These are phyloP conservation scores for Fusarium udum DNA, from an alignment of 2,329 filamentous ascomycete species.

Conservation along the genomic window DNA sequence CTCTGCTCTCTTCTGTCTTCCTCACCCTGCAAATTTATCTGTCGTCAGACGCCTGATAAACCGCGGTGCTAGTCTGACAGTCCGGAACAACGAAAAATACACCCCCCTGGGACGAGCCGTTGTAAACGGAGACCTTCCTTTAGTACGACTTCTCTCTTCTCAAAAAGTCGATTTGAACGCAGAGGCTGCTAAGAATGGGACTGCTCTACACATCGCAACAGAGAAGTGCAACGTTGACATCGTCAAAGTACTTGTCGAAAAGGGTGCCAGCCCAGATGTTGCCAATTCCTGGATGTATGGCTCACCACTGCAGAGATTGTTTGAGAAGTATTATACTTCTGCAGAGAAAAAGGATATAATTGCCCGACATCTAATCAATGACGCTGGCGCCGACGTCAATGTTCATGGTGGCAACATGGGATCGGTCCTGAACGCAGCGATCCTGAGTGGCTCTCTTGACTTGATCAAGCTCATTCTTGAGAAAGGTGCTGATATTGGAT, in stretches of 20 bases:
- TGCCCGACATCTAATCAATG: not conserved
- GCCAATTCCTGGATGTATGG: not conserved
- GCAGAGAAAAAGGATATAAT: not conserved
- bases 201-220: not conserved
- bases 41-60: not conserved
- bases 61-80: not conserved
- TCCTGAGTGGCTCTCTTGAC: not conserved
- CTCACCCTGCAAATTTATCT: not conserved
- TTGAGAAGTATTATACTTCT: not conserved
- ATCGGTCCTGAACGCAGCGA: not conserved
- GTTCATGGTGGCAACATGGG: not conserved
- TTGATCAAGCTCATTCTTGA: not conserved
- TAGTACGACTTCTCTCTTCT: not conserved
- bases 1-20: not conserved
- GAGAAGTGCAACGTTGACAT: not conserved
- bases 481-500: not conserved
- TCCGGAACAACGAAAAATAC: not conserved
- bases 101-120: not conserved
- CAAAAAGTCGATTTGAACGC: not conserved
- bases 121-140: not conserved
- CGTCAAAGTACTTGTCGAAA: not conserved
- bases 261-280: accelerated
- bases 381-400: not conserved
- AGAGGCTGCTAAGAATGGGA: not conserved
- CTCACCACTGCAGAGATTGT: not conserved